Percentiles rank a stretch among this genome's conserved stretches.
These are phyloP conservation scores for Globisporangium perplexum DNA, from an alignment of 352 stramenopile species.

Conservation along the genomic window DNA sequence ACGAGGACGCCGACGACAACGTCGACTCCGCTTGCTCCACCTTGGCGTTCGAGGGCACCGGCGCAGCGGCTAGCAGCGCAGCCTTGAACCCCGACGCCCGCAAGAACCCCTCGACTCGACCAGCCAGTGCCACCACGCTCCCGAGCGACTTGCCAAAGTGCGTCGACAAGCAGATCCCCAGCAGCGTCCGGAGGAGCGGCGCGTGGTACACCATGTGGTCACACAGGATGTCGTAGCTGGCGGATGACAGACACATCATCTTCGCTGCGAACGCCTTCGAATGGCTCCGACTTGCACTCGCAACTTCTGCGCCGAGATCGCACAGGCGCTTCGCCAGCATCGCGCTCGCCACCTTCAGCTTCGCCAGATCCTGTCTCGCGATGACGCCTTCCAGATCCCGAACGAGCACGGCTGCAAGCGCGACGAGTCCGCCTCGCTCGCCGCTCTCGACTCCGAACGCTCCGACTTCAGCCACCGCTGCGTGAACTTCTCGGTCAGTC, in stretches of 20 bases:
- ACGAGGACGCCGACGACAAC: not conserved
- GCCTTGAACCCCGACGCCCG: conserved; percentile 30
- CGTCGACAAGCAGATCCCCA: conserved; percentile 32
- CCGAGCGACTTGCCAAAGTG: conserved; percentile 16
- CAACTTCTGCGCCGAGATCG: conserved; percentile 14
- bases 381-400: conserved; percentile 26
- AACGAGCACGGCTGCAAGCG: conserved; percentile 28
- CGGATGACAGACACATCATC: conserved; percentile 11
- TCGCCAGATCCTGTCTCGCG: conserved; percentile 28
- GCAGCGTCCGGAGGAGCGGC: conserved; percentile 42
- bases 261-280: not conserved
- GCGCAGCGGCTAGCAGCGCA: not conserved
- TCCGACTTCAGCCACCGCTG: not conserved
- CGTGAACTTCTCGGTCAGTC: conserved; percentile 16
- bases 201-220: conserved; percentile 63
- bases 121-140: conserved; percentile 23
- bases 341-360: conserved; percentile 32
- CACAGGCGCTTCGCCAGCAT: conserved; percentile 35
- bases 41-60: not conserved
- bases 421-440: conserved; percentile 16
- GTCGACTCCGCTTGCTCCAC: not conserved
- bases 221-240: conserved; percentile 46
- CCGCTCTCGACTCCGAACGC: not conserved
- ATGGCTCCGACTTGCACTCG: not conserved
- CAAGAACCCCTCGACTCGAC: conserved; percentile 35